Base-by-base conservation (phyloP, 2,329 filamentous ascomycete genomes). In the Venturia carpophila region DNA sequence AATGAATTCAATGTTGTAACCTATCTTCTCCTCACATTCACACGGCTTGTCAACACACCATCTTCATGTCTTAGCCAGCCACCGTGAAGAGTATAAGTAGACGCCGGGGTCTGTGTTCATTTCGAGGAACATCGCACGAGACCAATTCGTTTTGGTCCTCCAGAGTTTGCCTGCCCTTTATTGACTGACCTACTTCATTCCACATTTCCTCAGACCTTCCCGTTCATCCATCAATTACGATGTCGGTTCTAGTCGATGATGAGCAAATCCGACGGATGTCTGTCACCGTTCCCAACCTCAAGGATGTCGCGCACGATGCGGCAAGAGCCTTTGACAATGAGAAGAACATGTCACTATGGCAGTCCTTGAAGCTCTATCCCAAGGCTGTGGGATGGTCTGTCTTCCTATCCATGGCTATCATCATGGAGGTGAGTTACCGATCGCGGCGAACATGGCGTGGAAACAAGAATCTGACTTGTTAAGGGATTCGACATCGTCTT, bases 401-500 rank as follows among this genome's bases (percentile, higher is more conserved):
- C 62, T 79, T 95, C 66, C 92, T 96, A 75, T 93, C 89, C n/a
- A 93, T 90, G 0, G 92, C 89, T 73, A 94, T 96, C 71, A 86
- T 85, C 71, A 96, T 96, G 92, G 91, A 96, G 75, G 91, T 58
- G 27, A 58, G 52, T n/a, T n/a, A 10, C n/a, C 15, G 3, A n/a
- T 19, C 37, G 52, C 19, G 27, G 17, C 17, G 3, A 13, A 34
- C 7, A 17, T 15, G 4, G 7, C 17, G n/a, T 58, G 27, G 17
- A n/a, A 17, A 34, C 27, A 37, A n/a, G 27, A 3, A 19, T 37
- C 19, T 58, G 3, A 58, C 52, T 13, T n/a, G 7, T 4, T 9
- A 27, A 63, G 45, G 42, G 63, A 3, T 64, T 55, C 15, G 91
- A 96, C 73, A 81, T 94, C 66, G 87, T 85, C 71, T 79, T 95